phyloP scores from a whole-genome alignment of 345 rosid genomes.

The Raphanus raphanistrum region DNA sequence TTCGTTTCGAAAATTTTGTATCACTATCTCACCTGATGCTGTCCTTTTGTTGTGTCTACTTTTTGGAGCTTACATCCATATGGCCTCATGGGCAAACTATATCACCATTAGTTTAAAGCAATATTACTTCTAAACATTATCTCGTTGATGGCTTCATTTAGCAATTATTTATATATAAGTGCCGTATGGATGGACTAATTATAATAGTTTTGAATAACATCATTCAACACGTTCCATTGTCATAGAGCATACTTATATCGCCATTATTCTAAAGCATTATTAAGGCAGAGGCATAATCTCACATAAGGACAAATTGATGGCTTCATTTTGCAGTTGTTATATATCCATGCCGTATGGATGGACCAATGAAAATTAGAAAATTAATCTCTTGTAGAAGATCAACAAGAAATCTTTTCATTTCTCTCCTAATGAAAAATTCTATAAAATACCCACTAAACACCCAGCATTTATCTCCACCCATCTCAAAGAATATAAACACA shows the following conservation, averaged over 20 bases:
- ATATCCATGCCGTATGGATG: too few relatives aligned
- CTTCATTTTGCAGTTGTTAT: not conserved
- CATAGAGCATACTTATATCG: not conserved
- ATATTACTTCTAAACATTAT: too few relatives aligned
- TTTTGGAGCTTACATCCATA: too few relatives aligned
- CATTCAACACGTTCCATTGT: not conserved
- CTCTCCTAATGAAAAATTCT: not conserved
- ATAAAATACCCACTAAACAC: not conserved
- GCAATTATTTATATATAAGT: not conserved
- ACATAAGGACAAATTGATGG: not conserved
- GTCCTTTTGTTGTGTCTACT: constrained; percentile 48
- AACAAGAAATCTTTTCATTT: too few relatives aligned
- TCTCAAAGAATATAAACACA: not conserved
- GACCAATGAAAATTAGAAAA: not conserved
- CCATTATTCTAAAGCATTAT: not conserved
- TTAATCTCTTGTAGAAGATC: too few relatives aligned
- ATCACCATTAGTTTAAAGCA: not conserved
- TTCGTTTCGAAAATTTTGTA: not conserved
- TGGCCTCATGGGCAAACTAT: not conserved
- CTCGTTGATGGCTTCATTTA: too few relatives aligned
- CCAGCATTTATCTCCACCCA: too few relatives aligned
- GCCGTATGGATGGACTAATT: not conserved
- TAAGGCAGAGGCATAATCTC: not conserved
- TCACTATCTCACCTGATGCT: not conserved
- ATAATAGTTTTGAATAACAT: not conserved